Base-by-base conservation (phyloP, 352 stramenopile species). In the Globisporangium echinulatum region DNA sequence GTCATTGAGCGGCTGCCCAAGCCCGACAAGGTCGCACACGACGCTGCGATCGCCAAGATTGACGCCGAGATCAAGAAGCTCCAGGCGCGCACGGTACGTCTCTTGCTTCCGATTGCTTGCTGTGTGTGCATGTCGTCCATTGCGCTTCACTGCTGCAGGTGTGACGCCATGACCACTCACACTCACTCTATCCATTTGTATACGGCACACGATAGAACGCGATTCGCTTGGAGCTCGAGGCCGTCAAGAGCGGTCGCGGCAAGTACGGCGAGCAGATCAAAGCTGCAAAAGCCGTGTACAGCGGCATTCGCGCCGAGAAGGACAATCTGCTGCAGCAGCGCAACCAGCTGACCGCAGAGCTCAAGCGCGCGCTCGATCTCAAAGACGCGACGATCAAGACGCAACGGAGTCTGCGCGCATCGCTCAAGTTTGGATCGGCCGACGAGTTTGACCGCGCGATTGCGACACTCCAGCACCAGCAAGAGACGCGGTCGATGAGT, bases 401-500 rank as follows among this genome's bases (percentile, higher is more conserved):
- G 25, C 82, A 93, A 63, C 77, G 77, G 52, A 80, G 64, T 25
- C 56, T 80, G 46, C 82, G 81, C 49, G 60, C 72, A 40, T 79
- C 72, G 19, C 77, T 98, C 54, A 96, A 93, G 64, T 98, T 94
- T 64, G 84, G 72, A 52, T 92, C 71, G 5, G 72, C 89, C 19
- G 84, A 86, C 47, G 94, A 98, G 36, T 98, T 97, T 59, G 91
- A 98, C 7, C 76, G 84, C 48, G 87, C 96, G 66, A 98, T 98
- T 64, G 59, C 73, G 8, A 72, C 84, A 59, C 77, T 98, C 39
- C 79, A 96, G 61, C 69, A 84, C 62, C 80, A 85, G 63, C 96
- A 99, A 76, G 88, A 98, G 77, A 98, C 94, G 6, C 93, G 82
- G 48, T 98, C 92, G 62, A 98, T 99, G 96, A 91, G 83, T 58